Evolutionary conservation across 345 rosid species (phyloP).

Genomic region (Crucihimalaya himalaica): DNA sequence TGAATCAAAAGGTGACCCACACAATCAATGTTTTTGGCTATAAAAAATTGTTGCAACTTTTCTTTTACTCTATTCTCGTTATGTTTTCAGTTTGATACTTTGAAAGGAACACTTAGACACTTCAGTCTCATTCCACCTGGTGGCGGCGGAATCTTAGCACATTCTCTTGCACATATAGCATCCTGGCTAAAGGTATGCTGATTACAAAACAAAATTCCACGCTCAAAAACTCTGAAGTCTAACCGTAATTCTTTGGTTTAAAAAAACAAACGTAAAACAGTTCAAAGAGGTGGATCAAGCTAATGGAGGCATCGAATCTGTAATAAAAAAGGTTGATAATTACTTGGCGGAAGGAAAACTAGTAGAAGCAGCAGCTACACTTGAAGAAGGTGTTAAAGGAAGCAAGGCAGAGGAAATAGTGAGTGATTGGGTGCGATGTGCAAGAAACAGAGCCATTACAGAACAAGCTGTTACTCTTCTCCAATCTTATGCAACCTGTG

Average conservation of each 20-base stretch:
- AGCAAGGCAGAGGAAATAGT: constrained; percentile 79
- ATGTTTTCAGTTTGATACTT: constrained; percentile 61
- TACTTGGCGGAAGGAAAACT: constrained; percentile 82
- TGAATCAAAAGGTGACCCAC: constrained; percentile 71
- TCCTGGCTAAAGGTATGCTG: constrained; percentile 78
- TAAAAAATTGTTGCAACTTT: neutral
- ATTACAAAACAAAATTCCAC: constrained; percentile 7
- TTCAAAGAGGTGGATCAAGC: constrained; percentile 64
- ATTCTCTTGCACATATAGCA: constrained; percentile 74
- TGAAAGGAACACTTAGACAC: constrained; percentile 83
- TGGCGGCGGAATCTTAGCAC: constrained; percentile 86
- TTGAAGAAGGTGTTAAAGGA: constrained; percentile 86
- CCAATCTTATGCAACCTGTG: constrained; percentile 84
- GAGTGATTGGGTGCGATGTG: constrained; percentile 69
- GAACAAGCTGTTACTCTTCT: constrained; percentile 86
- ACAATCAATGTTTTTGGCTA: neutral
- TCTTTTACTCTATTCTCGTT: neutral
- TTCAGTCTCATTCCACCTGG: constrained; percentile 88
- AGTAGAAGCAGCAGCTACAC: constrained; percentile 82
- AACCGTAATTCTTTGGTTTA: neutral
- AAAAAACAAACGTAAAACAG: constrained; percentile 35
- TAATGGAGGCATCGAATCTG: constrained; percentile 74
- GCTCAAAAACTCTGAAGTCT: neutral
- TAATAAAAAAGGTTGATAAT: constrained; percentile 68
- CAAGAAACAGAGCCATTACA: constrained; percentile 78